Evolutionary conservation across 768 basidiomycete genomes (phyloP).

Genomic region (Rhizopogon salebrosus): DNA sequence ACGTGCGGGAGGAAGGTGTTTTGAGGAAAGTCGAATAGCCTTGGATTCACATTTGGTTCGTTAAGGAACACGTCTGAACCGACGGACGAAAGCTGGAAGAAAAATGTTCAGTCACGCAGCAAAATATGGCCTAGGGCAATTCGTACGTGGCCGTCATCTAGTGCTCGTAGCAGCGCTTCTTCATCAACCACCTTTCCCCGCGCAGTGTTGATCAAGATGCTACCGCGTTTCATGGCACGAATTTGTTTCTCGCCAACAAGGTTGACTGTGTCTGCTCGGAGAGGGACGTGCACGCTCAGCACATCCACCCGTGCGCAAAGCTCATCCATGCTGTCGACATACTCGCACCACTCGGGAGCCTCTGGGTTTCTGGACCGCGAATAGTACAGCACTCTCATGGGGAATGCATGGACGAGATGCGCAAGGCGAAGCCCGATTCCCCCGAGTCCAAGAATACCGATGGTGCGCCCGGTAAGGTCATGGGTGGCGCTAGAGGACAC

Average conservation of each 20-base stretch:
- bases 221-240: constrained; percentile 63
- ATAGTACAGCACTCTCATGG: constrained; percentile 85
- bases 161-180: constrained; percentile 70
- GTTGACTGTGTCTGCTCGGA: constrained; percentile 63
- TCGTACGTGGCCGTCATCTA: constrained; percentile 80
- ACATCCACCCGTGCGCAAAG: constrained; percentile 72
- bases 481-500: constrained; percentile 41
- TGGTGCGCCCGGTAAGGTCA: constrained; percentile 57
- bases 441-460: constrained; percentile 66
- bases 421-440: constrained; percentile 66
- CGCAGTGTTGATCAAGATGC: constrained; percentile 76
- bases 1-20: constrained; percentile 82
- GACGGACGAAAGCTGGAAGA: constrained; percentile 57
- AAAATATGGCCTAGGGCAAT: neutral
- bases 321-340: constrained; percentile 32
- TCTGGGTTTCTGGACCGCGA: constrained; percentile 49
- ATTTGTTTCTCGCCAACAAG: constrained; percentile 71
- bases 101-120: constrained; percentile 1
- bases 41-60: constrained; percentile 72
- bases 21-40: constrained; percentile 69
- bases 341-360: constrained; percentile 42
- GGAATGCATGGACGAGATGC: constrained; percentile 67
- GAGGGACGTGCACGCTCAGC: constrained; percentile 76
- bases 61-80: constrained; percentile 85
- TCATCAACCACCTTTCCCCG: constrained; percentile 84